Evolutionary conservation across 371 early-diverging fungal genomes (phyloP).

Genomic region (Lichtheimia corymbifera): DNA sequence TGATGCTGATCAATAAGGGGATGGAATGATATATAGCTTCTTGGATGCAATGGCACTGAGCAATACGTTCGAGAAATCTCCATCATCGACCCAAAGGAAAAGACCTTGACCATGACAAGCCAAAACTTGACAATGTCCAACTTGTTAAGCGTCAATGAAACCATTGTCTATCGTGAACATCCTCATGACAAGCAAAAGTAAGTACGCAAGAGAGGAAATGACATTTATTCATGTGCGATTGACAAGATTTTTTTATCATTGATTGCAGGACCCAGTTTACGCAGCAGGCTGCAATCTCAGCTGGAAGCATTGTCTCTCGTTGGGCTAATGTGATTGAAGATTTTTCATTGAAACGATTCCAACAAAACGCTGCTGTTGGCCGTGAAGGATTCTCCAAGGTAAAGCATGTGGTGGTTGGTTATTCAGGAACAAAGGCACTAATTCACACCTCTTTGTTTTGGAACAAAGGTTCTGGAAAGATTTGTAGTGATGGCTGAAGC

Average conservation of each 20-base stretch:
- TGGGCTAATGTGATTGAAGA: slow-evolving; percentile 87
- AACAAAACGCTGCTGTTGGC: slow-evolving; percentile 84
- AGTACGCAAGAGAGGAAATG: neutral
- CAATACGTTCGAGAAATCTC: slow-evolving; percentile 89
- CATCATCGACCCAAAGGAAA: slow-evolving; percentile 77
- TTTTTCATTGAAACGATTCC: slow-evolving; percentile 82
- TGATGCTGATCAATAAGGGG: neutral
- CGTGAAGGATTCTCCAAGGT: slow-evolving; percentile 75
- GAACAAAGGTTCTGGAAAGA: slow-evolving; percentile 46
- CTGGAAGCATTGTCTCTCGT: slow-evolving; percentile 72
- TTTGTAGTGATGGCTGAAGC: slow-evolving; percentile 49
- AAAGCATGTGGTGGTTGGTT: neutral
- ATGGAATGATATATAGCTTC: slow-evolving; percentile 40
- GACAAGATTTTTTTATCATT: slow-evolving; percentile 4
- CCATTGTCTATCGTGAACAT: slow-evolving; percentile 71
- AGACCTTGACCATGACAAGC: slow-evolving; percentile 71
- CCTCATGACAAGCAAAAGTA: slow-evolving; percentile 47
- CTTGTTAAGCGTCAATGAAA: slow-evolving; percentile 84
- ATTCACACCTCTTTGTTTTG: neutral
- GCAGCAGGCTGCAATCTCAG: slow-evolving; percentile 82
- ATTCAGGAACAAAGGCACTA: neutral
- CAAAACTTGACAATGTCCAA: slow-evolving; percentile 76
- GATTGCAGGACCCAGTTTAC: slow-evolving; percentile 64
- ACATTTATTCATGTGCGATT: neutral
- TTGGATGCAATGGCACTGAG: slow-evolving; percentile 57